Percentiles rank a stretch among this genome's conserved stretches.
phyloP scores from a whole-genome alignment of 805 yeast species.

The Lipomyces spencermartinsiae region DNA sequence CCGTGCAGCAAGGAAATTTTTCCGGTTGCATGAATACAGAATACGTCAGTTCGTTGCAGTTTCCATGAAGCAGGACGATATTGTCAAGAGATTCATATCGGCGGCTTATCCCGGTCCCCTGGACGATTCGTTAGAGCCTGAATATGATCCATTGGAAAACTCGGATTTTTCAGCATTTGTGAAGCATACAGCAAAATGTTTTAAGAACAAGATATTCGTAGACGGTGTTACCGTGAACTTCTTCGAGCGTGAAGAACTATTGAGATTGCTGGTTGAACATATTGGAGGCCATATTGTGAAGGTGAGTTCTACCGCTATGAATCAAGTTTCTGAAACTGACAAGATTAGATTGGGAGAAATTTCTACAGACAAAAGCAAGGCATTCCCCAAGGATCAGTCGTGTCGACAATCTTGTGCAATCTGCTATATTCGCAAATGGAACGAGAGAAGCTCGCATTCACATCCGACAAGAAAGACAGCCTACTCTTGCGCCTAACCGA shows the following conservation, averaged over 20 bases:
- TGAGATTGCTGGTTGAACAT: constrained; percentile 58
- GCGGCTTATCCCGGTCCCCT: constrained; percentile 9
- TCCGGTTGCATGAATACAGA: constrained; percentile 30
- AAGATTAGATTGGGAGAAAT: constrained; percentile 44
- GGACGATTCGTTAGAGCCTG: constrained; percentile 4
- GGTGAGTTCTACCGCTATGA: constrained; percentile 12
- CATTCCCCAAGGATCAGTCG: constrained; percentile 81
- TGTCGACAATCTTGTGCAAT: constrained; percentile 79
- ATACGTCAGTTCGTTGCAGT: constrained; percentile 15
- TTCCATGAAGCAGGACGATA: constrained; percentile 1
- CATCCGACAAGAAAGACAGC: constrained; percentile 41
- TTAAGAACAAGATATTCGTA: constrained; percentile 18
- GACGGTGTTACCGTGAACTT: constrained; percentile 48
- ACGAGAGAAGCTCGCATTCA: constrained; percentile 44
- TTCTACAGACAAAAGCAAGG: constrained; percentile 65
- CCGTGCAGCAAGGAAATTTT: constrained; percentile 25
- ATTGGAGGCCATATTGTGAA: constrained; percentile 54
- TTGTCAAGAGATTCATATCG: background rate
- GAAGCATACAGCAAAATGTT: background rate
- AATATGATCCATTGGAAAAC: background rate
- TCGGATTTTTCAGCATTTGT: constrained; percentile 18
- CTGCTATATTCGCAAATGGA: constrained; percentile 70
- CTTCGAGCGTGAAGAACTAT: constrained; percentile 53
- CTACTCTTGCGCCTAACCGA: constrained; percentile 74
- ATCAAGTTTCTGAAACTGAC: background rate